phyloP scores from a whole-genome alignment of 2,329 filamentous ascomycete species.

The Talaromyces sp. region DNA sequence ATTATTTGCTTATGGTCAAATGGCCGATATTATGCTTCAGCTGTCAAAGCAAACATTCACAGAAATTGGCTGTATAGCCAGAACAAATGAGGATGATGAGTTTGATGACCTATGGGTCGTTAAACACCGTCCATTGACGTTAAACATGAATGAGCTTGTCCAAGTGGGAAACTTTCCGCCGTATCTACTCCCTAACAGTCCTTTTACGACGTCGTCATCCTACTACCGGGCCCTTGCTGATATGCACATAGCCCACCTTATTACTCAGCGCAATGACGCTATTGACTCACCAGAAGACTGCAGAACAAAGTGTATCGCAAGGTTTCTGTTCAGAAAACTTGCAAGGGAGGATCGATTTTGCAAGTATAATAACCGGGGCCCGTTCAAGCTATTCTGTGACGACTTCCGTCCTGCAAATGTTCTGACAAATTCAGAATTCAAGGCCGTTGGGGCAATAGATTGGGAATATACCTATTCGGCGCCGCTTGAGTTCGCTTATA shows the following conservation, averaged over 20 bases:
- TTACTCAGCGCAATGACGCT: slow-evolving; percentile 23
- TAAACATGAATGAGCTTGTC: slow-evolving; percentile 23
- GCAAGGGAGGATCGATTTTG: slow-evolving; percentile 13
- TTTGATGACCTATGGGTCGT: background rate
- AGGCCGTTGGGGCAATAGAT: slow-evolving; percentile 19
- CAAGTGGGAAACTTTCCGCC: slow-evolving; percentile 19
- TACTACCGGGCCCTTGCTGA: slow-evolving; percentile 22
- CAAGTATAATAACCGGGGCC: slow-evolving; percentile 15
- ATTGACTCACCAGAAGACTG: slow-evolving; percentile 18
- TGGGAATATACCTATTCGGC: slow-evolving; percentile 25
- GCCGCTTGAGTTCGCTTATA: slow-evolving; percentile 18
- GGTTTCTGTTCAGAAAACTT: slow-evolving; percentile 19
- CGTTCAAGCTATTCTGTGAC: slow-evolving; percentile 23
- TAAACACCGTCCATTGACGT: slow-evolving; percentile 11
- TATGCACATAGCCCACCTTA: slow-evolving; percentile 22
- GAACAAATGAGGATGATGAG: slow-evolving; percentile 3
- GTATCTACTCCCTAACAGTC: slow-evolving; percentile 12
- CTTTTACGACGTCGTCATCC: slow-evolving; percentile 19
- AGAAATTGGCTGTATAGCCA: slow-evolving; percentile 16
- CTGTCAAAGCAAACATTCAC: slow-evolving; percentile 21
- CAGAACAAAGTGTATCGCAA: slow-evolving; percentile 22
- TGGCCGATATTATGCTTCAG: slow-evolving; percentile 21
- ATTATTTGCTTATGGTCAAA: slow-evolving; percentile 14
- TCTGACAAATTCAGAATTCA: slow-evolving; percentile 17
- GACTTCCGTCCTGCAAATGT: slow-evolving; percentile 24